phyloP scores from a whole-genome alignment of 2,329 filamentous ascomycete genomes.

The Penicillium sp. region DNA sequence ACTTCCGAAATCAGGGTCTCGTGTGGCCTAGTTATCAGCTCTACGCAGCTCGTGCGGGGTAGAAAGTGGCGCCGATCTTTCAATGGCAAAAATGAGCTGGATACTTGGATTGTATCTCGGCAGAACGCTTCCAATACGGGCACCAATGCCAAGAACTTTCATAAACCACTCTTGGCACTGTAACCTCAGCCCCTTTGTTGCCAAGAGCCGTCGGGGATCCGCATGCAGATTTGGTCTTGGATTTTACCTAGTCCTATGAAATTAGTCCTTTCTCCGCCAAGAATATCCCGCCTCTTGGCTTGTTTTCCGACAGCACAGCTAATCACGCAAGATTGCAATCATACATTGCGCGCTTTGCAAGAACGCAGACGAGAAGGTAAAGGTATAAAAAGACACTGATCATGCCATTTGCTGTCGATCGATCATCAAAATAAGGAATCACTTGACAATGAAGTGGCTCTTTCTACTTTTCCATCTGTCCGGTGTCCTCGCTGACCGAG shows the following conservation, averaged over 20 bases:
- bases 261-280: conserved; percentile 15
- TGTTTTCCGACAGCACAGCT: background rate
- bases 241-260: conserved; percentile 15
- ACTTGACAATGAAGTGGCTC: conserved; percentile 20
- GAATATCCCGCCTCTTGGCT: conserved; percentile 17
- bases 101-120: background rate
- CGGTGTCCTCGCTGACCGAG: conserved; percentile 12
- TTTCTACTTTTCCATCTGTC: conserved; percentile 14
- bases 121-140: background rate
- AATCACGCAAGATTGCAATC: conserved; percentile 8
- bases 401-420: background rate
- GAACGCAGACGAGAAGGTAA: background rate
- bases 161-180: conserved; percentile 10
- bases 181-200: conserved; percentile 21
- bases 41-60: background rate
- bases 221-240: conserved; percentile 9
- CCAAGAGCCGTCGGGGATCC: conserved; percentile 23
- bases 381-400: background rate
- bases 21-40: too few relatives aligned
- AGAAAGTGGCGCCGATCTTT: background rate
- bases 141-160: background rate
- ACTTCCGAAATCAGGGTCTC: background rate
- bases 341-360: conserved; percentile 14
- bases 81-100: background rate
- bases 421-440: background rate